Evolutionary conservation across 2,329 filamentous ascomycete species (phyloP).

Genomic region (Penicillium sp.): DNA sequence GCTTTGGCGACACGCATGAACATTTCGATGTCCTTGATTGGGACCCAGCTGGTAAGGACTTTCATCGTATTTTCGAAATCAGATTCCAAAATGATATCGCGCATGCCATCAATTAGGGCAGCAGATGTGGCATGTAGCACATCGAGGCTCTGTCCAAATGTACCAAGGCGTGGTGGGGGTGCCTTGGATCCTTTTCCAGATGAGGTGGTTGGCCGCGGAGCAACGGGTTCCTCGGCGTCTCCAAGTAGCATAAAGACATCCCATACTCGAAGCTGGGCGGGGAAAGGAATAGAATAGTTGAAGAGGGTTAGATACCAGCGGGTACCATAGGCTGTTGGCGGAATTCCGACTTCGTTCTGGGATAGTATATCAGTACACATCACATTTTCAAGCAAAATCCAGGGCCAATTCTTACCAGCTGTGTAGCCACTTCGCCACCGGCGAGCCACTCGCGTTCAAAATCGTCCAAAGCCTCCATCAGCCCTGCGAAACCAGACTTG

Average conservation of each 20-base stretch:
- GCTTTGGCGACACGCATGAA: slow-evolving; percentile 86
- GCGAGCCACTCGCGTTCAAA: slow-evolving; percentile 83
- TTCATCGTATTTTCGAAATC: slow-evolving; percentile 99
- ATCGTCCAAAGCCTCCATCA: slow-evolving; percentile 82
- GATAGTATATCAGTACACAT: slow-evolving; percentile 3
- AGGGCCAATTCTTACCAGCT: slow-evolving; percentile 63
- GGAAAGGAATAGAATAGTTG: slow-evolving; percentile 93
- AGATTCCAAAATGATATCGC: slow-evolving; percentile 83
- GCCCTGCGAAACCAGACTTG: slow-evolving; percentile 75
- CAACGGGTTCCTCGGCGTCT: slow-evolving; percentile 58
- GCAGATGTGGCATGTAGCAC: slow-evolving; percentile 87
- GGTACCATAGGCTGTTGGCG: slow-evolving; percentile 90
- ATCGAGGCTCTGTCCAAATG: slow-evolving; percentile 69
- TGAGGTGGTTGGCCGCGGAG: slow-evolving; percentile 18
- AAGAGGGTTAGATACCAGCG: slow-evolving; percentile 97
- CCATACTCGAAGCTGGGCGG: slow-evolving; percentile 93
- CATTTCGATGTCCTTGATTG: slow-evolving; percentile 89
- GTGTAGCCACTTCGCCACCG: slow-evolving; percentile 73
- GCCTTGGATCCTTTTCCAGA: slow-evolving; percentile 25
- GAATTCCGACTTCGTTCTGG: slow-evolving; percentile 74
- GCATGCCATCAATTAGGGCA: slow-evolving; percentile 85
- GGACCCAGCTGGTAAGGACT: slow-evolving; percentile 88
- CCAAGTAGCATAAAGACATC: slow-evolving; percentile 96
- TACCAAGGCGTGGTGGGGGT: slow-evolving; percentile 25
- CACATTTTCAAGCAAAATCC: neutral